Evolutionary conservation across 305 asterid genomes (phyloP).

Genomic region (Solanum aculeatissimum): DNA sequence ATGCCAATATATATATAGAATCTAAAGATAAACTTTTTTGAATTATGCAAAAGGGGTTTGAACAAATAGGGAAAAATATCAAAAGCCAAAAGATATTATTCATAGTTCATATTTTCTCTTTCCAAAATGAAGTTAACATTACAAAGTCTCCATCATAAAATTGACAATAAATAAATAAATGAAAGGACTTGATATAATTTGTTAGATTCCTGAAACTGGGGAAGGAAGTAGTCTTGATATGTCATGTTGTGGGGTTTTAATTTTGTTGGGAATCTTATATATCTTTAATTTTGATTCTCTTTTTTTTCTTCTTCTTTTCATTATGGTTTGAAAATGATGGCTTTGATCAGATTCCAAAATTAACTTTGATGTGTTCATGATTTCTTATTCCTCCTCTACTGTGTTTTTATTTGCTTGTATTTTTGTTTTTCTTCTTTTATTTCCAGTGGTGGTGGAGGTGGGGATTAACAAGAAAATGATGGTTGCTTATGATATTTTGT

Average conservation of each 20-base stretch:
- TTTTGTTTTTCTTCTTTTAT: background rate
- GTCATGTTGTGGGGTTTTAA: conserved; percentile 22
- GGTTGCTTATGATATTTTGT: background rate
- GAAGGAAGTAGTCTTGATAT: conserved; percentile 21
- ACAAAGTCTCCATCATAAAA: conserved; percentile 5
- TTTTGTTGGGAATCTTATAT: background rate
- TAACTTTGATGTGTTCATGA: background rate
- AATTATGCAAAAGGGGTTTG: background rate
- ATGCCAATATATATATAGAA: background rate
- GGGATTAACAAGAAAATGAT: background rate
- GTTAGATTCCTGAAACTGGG: conserved; percentile 25
- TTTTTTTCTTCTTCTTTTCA: background rate
- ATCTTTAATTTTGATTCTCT: conserved; percentile 7
- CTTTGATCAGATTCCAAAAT: conserved; percentile 16
- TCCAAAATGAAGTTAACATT: conserved; percentile 8
- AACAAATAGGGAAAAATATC: background rate
- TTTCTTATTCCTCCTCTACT: background rate
- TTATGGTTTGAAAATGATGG: conserved; percentile 27
- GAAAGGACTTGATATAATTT: conserved; percentile 16
- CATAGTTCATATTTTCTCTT: conserved; percentile 7
- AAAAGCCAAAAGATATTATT: background rate
- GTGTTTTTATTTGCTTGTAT: background rate
- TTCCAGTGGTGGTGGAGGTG: background rate
- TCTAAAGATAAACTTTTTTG: background rate
- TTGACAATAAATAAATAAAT: background rate